Evolutionary conservation across 2,329 filamentous ascomycete genomes (phyloP).

Genomic region (Stagonosporopsis cucurbitacearum): DNA sequence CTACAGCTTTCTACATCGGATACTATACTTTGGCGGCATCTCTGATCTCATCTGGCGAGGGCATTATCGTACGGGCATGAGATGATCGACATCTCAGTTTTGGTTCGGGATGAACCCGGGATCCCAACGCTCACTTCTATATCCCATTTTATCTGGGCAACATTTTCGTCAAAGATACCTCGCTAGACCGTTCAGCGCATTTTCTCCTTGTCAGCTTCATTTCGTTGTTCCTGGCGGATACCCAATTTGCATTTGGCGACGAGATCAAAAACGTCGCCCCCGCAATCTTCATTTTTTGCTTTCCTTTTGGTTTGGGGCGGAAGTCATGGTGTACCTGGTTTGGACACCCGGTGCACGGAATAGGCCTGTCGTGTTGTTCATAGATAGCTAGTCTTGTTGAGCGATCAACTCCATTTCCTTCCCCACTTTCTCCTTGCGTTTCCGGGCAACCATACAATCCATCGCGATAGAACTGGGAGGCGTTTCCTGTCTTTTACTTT

Average conservation of each 20-base stretch:
- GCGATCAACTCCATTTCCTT: conserved; percentile 23
- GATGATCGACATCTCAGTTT: conserved; percentile 21
- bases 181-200: conserved; percentile 35
- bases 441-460: conserved; percentile 11
- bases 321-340: conserved; percentile 12
- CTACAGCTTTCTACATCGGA: conserved; percentile 24
- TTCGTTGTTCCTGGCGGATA: conserved; percentile 42
- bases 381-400: conserved; percentile 23
- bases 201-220: conserved; percentile 34
- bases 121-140: conserved; percentile 22
- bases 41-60: conserved; percentile 26
- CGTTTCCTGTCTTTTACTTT: conserved; percentile 1
- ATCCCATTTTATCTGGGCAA: conserved; percentile 27
- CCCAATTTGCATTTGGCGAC: conserved; percentile 47
- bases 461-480: conserved; percentile 12
- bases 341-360: conserved; percentile 11
- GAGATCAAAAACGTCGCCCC: conserved; percentile 22
- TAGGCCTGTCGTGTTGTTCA: conserved; percentile 13
- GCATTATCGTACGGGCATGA: conserved; percentile 25
- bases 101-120: conserved; percentile 10
- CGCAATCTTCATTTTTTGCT: conserved; percentile 25
- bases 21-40: conserved; percentile 35
- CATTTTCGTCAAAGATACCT: conserved; percentile 40
- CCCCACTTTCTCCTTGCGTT: conserved; percentile 19
- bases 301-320: conserved; percentile 27